These are phyloP conservation scores for Penicillium corylophilum DNA, from an alignment of 2,329 filamentous ascomycete species.

Conservation along the genomic window DNA sequence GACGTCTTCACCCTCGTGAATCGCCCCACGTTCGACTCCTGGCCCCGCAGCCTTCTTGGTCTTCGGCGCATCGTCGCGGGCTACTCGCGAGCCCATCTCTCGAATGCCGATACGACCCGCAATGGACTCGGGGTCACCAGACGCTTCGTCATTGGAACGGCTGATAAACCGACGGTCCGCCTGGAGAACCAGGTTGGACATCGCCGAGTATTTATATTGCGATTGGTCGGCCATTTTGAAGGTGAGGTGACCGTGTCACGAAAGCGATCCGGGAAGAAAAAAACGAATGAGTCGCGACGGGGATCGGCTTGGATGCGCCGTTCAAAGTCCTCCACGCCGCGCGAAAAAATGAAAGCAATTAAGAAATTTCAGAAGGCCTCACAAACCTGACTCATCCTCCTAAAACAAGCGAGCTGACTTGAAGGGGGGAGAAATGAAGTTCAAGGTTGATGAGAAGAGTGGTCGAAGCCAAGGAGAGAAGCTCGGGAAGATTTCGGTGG, in stretches of 20 bases:
- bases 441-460: conserved; percentile 24
- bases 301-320: conserved; percentile 30
- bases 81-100: conserved; percentile 88
- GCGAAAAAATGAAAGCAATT: conserved; percentile 26
- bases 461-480: conserved; percentile 23
- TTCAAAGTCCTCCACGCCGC: conserved; percentile 36
- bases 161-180: conserved; percentile 95
- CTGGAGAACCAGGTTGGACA: conserved; percentile 99
- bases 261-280: conserved; percentile 11
- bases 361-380: conserved; percentile 25
- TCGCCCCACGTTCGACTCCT: conserved; percentile 70
- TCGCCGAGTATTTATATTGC: conserved; percentile 98
- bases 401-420: conserved; percentile 29
- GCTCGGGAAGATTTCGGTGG: conserved; percentile 40
- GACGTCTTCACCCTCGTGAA: conserved; percentile 80
- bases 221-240: conserved; percentile 69
- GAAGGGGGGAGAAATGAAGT: conserved; percentile 27
- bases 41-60: conserved; percentile 70
- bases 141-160: conserved; percentile 88
- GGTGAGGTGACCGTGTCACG: conserved; percentile 13
- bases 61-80: conserved; percentile 75
- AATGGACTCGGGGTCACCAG: conserved; percentile 94
- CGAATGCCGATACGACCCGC: conserved; percentile 89
- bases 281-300: conserved; percentile 29
- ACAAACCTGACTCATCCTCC: conserved; percentile 42